Base-by-base conservation (phyloP, 2,329 filamentous ascomycete genomes). In the Emmonsiellopsis sp. region DNA sequence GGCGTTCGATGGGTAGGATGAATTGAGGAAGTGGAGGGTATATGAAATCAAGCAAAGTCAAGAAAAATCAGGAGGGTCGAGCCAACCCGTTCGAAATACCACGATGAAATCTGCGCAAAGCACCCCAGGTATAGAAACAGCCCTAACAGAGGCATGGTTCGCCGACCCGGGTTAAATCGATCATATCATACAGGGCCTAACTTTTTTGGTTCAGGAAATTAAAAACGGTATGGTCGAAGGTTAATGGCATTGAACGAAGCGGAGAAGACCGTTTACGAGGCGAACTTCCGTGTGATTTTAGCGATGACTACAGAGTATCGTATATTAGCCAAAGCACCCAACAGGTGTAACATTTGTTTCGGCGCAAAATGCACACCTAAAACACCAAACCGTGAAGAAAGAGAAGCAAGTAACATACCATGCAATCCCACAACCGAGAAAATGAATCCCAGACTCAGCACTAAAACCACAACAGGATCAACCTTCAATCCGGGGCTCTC, bases 401-500 rank as follows among this genome's bases (percentile, higher is more conserved):
- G 5, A 3, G 3, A 38, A 26, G 15, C 7, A n/a, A 50, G 26
- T 13, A 32, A 79, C 89, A 64, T 84, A 97, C 93, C 90, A 77
- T 98, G 93, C 69, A 98, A 80, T 63, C 90, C 91, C 67, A 98
- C 93, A 68, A 98, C 93, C 68, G 87, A 93, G 78, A 98, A 96
- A 74, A 98, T 98, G 75, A 98, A 98, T 58, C 95, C 93, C 65
- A 98, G 83, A 67, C 89, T 95, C 64, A 98, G 80, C 62, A 96
- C 93, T 67, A 98, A 81, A 60, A 98, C 92, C 61, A 98, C 91
- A 56, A 98, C 93, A 20, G 93, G 93, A 72, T 98, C 93, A 61
- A 98, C 93, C 79, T 96, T 95, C 66, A 98, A 79, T 58, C 93
- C 93, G 55, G 93, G 93, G 61, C 89, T 95, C 79, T 98, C 93